Conservation (phyloP, 805 yeast genomes). For the Starmerella potacharoeniae region DNA sequence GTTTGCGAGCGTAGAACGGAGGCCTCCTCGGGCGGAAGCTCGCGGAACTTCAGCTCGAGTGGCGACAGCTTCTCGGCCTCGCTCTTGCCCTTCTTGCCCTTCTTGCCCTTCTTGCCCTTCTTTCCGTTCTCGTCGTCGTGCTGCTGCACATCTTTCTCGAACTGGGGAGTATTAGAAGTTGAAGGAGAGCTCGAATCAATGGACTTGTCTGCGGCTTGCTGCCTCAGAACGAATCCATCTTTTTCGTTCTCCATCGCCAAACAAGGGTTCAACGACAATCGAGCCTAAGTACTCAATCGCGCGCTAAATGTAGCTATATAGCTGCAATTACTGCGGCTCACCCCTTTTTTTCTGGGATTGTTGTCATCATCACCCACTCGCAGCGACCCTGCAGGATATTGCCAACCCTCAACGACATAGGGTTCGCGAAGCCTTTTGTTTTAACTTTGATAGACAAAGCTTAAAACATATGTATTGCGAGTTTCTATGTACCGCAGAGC, state of each 20-base stretch:
- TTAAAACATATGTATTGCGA: no score
- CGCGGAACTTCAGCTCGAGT: constrained; percentile 15
- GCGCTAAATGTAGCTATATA: no score
- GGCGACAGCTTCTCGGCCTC: constrained; percentile 3
- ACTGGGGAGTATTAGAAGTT: background rate
- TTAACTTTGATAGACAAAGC: no score
- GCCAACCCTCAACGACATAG: background rate
- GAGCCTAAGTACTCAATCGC: background rate
- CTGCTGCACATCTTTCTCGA: background rate
- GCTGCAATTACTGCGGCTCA: background rate
- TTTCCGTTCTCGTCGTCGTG: background rate
- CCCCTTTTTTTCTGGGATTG: background rate
- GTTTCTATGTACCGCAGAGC: no score
- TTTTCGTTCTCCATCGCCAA: background rate
- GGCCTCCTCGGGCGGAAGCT: constrained; percentile 27
- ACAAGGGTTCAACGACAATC: background rate
- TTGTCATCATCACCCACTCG: background rate
- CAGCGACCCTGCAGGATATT: background rate
- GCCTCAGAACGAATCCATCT: background rate
- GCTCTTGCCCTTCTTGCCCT: background rate
- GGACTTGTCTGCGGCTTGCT: background rate
- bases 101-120: constrained; percentile 1
- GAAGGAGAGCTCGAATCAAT: background rate
- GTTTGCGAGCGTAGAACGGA: constrained; percentile 29
- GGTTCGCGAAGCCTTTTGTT: no score